Percentiles rank a stretch among this genome's conserved stretches.
Conservation (phyloP, 2,329 filamentous ascomycete genomes). For the Fusarium sp. region DNA sequence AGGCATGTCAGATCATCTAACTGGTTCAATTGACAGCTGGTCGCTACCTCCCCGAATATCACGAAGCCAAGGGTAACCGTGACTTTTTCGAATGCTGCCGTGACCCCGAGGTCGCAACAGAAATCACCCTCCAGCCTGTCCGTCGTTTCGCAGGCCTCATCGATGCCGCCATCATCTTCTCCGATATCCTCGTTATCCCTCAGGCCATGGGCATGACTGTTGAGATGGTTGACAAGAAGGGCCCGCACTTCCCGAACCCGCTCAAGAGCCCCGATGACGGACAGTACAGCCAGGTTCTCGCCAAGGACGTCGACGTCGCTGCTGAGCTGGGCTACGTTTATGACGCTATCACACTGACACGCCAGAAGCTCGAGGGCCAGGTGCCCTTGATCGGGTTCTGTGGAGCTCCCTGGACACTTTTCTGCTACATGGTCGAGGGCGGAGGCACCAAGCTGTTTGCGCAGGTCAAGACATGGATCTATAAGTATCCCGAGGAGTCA, state of each 20-base stretch:
- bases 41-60: slow-evolving; percentile 97
- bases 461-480: slow-evolving; percentile 96
- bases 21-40: slow-evolving; percentile 70
- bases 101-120: slow-evolving; percentile 90
- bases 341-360: slow-evolving; percentile 90
- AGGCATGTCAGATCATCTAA: slow-evolving; percentile 6
- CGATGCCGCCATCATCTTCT: slow-evolving; percentile 98
- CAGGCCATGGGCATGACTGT: slow-evolving; percentile 99
- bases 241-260: slow-evolving; percentile 91
- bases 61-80: slow-evolving; percentile 87
- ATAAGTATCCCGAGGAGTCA: slow-evolving; percentile 83
- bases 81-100: slow-evolving; percentile 99
- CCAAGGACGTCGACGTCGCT: slow-evolving; percentile 83
- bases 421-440: slow-evolving; percentile 99
- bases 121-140: slow-evolving; percentile 92
- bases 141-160: slow-evolving; percentile 91
- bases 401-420: slow-evolving; percentile 93
- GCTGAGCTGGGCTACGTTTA: slow-evolving; percentile 93
- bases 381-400: slow-evolving; percentile 97
- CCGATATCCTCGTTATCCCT: slow-evolving; percentile 96
- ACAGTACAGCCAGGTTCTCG: slow-evolving; percentile 83
- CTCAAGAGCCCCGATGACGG: slow-evolving; percentile 81
- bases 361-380: slow-evolving; percentile 85
- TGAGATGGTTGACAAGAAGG: slow-evolving; percentile 97
- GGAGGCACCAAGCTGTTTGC: slow-evolving; percentile 96